Evolutionary conservation across 352 stramenopile species (phyloP), one percentile per base, ranked within the genome.

Genomic region (Globisporangium alternatum): DNA sequence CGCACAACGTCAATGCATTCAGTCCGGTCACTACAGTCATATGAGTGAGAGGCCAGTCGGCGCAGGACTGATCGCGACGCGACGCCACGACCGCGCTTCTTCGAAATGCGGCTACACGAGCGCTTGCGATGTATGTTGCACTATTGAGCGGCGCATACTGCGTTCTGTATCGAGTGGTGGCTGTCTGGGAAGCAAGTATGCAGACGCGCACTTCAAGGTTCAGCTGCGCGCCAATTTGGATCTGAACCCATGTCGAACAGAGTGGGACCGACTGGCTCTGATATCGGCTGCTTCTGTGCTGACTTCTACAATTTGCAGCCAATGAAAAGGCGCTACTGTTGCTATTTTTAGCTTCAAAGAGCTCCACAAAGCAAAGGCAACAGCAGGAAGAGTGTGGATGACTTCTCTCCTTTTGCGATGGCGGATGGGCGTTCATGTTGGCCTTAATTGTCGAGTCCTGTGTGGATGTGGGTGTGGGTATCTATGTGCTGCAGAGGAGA

Each of bases 261-360:
- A 56, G 49, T 56, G 30, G 51, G 30, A 56, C 28, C 17, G 5
- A 8, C 51, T 56, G 51, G 51, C 51, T 56, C 51, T 43, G 51
- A 56, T 39, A 56, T 17, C 28, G 28, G 25, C 30, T 28, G 43
- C 43, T 49, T 25, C 7, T 4, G 5, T 2, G 13, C 51, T 43
- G 51, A 56, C 51, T 43, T 31, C 12, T 56, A 8, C 3, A 55
- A 33, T 9, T 33, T 22, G 19, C 13, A 55, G 48, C 48, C 48
- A 55, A 55, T 55, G 13, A 37, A 19, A 55, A 37, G 15, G 0
- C 9, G 30, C 47, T 25, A 19, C 47, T 28, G 6, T 21, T 13
- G 47, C 47, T 54, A 54, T 54, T 54, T 53, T 31, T 49, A 31
- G 8, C 12, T n/a, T 5, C n/a, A 13, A 53, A 19, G 9, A 31